Percentiles rank a stretch among this genome's conserved stretches.
phyloP scores from a whole-genome alignment of 2,329 filamentous ascomycete genomes.

The Diatrype stigma region DNA sequence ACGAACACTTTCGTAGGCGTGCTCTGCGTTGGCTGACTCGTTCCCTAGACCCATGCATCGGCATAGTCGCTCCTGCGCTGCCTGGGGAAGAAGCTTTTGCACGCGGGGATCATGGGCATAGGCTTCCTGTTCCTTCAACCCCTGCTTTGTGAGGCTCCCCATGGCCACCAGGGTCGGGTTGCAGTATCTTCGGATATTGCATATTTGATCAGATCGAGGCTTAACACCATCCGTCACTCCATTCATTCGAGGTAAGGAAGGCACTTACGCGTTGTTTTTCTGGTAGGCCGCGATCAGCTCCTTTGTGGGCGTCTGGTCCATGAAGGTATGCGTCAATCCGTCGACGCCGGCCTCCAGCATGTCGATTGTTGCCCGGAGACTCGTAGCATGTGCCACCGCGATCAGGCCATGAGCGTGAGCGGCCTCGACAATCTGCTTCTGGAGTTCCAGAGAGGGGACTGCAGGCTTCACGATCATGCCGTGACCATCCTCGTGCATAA shows the following conservation, averaged over 20 bases:
- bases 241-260: background rate
- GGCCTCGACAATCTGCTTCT: conserved; percentile 38
- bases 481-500: conserved; percentile 46
- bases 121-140: conserved; percentile 11
- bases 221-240: background rate
- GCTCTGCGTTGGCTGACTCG: conserved; percentile 1
- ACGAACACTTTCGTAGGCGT: conserved; percentile 11
- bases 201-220: too few species aligned
- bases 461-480: conserved; percentile 32
- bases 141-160: conserved; percentile 20
- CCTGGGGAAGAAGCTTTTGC: conserved; percentile 1
- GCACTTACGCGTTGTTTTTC: conserved; percentile 13
- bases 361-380: conserved; percentile 22
- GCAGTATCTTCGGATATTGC: conserved; percentile 2
- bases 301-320: conserved; percentile 21
- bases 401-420: conserved; percentile 22
- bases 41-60: conserved; percentile 7
- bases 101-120: conserved; percentile 16
- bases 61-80: conserved; percentile 4
- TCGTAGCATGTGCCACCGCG: conserved; percentile 24
- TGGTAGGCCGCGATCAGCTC: conserved; percentile 18
- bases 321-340: conserved; percentile 28
- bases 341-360: conserved; percentile 24
- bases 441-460: conserved; percentile 38
- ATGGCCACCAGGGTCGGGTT: conserved; percentile 20